phyloP scores from a whole-genome alignment of 148 eudicot genomes.

The Nepenthes gracilis region DNA sequence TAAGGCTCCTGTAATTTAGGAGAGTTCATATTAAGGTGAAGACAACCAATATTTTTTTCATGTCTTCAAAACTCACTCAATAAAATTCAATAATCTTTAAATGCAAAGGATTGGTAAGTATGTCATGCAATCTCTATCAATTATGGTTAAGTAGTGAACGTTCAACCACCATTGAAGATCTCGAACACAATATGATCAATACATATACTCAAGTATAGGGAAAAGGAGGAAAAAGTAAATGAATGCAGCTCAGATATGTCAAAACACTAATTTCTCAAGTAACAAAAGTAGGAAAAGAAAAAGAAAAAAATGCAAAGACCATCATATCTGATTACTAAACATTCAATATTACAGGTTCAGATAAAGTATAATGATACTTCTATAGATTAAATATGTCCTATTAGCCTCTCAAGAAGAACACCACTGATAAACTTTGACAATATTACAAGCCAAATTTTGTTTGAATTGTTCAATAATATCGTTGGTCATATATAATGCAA shows the following conservation, averaged over 20 bases:
- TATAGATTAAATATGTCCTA: slow-evolving; percentile 65
- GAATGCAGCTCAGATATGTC: neutral
- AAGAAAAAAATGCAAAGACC: neutral
- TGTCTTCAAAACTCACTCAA: slow-evolving; percentile 88
- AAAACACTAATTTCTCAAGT: neutral
- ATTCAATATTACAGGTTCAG: neutral
- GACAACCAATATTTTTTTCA: slow-evolving; percentile 75
- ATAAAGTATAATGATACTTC: slow-evolving; percentile 27
- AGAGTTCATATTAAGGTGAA: slow-evolving; percentile 65
- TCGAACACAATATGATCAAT: too few species aligned
- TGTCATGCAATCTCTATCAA: too few species aligned
- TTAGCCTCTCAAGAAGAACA: slow-evolving; percentile 51
- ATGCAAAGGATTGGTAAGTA: too few species aligned
- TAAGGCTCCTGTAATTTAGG: slow-evolving; percentile 75
- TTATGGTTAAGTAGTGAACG: too few species aligned
- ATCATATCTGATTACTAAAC: neutral
- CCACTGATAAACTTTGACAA: slow-evolving; percentile 56
- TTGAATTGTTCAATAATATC: slow-evolving; percentile 57
- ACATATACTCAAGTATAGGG: slow-evolving; percentile 77
- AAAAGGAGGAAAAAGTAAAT: neutral
- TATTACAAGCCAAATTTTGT: slow-evolving; percentile 49
- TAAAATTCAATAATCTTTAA: slow-evolving; percentile 61
- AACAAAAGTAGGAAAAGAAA: neutral
- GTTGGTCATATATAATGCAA: slow-evolving; percentile 64
- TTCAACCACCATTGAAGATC: too few species aligned